Evolutionary conservation across 768 basidiomycete genomes (phyloP), one percentile per base, ranked within the genome.

Genomic region (Chalciporus sphaerocephalus): DNA sequence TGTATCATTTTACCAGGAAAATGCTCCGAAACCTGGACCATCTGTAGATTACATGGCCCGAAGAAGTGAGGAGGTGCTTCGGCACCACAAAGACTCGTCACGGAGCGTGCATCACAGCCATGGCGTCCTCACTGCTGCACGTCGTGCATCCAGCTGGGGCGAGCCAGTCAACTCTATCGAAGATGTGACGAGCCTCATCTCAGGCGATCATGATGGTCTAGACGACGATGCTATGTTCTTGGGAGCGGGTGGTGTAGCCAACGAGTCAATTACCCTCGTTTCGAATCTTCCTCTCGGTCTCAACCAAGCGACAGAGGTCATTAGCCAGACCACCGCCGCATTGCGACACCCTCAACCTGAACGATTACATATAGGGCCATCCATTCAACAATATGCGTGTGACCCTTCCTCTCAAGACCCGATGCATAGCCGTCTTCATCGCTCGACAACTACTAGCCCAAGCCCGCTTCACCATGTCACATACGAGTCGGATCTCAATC

Each of bases 71-170:
- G 80, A 81, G 52, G 75, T 59, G 11, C 54, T 64, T 44, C 58
- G 64, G 34, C 62, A 61, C 12, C 58, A 50, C n/a, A 59, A 55
- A 34, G 66, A 56, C 23, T 62, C 42, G 3, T 51, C 40, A 15
- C 64, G 48, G 18, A 60, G 58, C 17, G 42, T 54, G 36, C 56
- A 59, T 49, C 60, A 62, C 23, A 45, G 53, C 42, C 50, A 57
- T 34, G 61, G 68, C 6, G 40, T 47, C 41, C 56, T 74, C 33
- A 69, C 69, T 11, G 71, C 73, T 24, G 79, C 76, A 21, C 70
- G 77, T 47, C 70, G 83, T 5, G 83, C 83, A 9, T 80, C 81
- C 40, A 83, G 81, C 55, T 84, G 82, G 83, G 81, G 79, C 0
- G 80, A 69, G 10, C 60, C 71, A 13, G 69, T 66, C 52, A 73